Evolutionary conservation across 129 eudicot genomes (phyloP).

Genomic region (Flaveria trinervia): DNA sequence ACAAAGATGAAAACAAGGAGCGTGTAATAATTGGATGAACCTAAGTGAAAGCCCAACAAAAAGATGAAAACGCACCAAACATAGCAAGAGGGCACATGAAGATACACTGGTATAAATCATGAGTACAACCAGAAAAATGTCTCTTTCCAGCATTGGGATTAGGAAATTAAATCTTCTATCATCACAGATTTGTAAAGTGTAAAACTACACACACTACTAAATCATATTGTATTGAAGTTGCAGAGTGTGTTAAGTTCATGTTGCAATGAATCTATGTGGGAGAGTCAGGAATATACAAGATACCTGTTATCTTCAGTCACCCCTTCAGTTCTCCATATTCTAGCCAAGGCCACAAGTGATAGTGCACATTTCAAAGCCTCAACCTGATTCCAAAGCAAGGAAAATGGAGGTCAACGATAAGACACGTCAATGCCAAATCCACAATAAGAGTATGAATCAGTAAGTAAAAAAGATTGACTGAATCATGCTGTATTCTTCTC

Average conservation of each 20-base stretch:
- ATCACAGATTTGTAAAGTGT: not conserved
- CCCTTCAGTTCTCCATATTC: slow-evolving; percentile 89
- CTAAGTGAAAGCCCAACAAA: not conserved
- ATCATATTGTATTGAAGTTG: not conserved
- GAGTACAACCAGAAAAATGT: not conserved
- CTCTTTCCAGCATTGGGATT: not conserved
- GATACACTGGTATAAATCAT: not conserved
- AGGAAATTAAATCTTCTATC: not conserved
- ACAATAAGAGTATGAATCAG: slow-evolving; percentile 2
- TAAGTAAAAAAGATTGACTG: not conserved
- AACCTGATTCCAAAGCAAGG: slow-evolving; percentile 54
- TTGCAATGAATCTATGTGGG: slow-evolving; percentile 3
- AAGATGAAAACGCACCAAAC: not conserved
- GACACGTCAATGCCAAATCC: not conserved
- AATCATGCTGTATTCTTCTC: not conserved
- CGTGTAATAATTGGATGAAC: not conserved
- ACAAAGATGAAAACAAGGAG: not conserved
- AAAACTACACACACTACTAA: not conserved
- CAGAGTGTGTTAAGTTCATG: not conserved
- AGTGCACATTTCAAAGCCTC: slow-evolving; percentile 91
- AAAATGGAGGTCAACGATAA: slow-evolving; percentile 10
- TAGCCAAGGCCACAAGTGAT: slow-evolving; percentile 79
- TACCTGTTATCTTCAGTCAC: slow-evolving; percentile 97
- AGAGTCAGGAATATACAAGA: slow-evolving; percentile 6
- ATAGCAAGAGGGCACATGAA: not conserved